These are phyloP conservation scores for Urochloa ruziziensis DNA, from an alignment of 176 grass and related monocot genomes.

Conservation along the genomic window DNA sequence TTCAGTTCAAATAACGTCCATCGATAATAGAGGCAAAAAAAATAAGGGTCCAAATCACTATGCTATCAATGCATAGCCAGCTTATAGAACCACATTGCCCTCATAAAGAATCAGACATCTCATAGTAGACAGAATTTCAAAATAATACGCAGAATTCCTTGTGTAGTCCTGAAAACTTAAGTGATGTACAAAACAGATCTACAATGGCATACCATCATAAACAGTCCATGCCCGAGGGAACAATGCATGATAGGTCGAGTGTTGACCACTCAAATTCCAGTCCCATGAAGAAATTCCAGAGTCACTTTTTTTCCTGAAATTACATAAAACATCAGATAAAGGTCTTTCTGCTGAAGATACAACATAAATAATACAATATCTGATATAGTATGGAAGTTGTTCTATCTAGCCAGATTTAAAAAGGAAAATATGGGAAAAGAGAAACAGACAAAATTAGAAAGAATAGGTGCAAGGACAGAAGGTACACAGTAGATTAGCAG, in stretches of 20 bases:
- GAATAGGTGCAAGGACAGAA: not conserved
- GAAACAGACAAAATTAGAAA: not conserved
- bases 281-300: constrained; percentile 96
- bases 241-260: constrained; percentile 94
- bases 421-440: not conserved
- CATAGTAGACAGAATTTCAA: not conserved
- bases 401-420: constrained; percentile 5
- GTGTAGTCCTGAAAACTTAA: not conserved
- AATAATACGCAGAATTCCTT: not conserved
- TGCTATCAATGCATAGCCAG: not conserved
- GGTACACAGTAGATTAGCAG: not conserved
- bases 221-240: constrained; percentile 98
- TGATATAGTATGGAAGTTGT: not conserved
- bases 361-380: constrained; percentile 9
- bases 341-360: not conserved
- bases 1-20: not conserved
- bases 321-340: constrained; percentile 2
- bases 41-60: not conserved
- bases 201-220: constrained; percentile 81
- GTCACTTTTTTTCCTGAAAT: constrained; percentile 75
- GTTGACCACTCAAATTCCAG: constrained; percentile 95
- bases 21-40: not conserved
- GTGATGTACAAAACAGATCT: not conserved
- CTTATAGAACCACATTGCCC: not conserved
- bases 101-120: not conserved